phyloP scores from a whole-genome alignment of 1,284 basidiomycete species.

The Apiotrichum montevideense region DNA sequence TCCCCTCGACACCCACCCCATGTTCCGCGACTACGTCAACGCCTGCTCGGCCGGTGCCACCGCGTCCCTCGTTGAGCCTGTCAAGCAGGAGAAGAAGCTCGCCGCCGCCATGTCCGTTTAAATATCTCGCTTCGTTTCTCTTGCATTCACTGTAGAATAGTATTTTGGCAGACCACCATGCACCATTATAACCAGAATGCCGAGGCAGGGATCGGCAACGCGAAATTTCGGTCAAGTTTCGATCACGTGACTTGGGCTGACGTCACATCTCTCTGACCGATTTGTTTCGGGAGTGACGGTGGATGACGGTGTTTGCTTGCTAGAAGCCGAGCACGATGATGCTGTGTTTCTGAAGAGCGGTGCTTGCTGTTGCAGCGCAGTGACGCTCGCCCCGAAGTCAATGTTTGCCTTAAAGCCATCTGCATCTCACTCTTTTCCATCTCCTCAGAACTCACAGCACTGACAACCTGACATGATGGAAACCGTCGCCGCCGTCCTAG shows the following conservation, averaged over 20 bases:
- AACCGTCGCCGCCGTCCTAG: neutral
- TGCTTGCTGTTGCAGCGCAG: too few relatives aligned
- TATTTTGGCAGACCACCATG: neutral
- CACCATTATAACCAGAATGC: neutral
- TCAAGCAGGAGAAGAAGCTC: neutral
- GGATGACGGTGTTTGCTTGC: too few relatives aligned
- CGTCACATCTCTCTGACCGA: too few relatives aligned
- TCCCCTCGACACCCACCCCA: constrained; percentile 89
- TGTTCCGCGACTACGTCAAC: constrained; percentile 83
- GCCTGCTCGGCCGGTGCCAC: constrained; percentile 56
- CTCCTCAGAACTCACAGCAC: neutral
- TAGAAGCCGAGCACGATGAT: too few relatives aligned
- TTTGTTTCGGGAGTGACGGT: too few relatives aligned
- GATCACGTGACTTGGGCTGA: too few relatives aligned
- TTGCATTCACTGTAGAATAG: constrained; percentile 1
- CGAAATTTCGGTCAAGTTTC: too few relatives aligned
- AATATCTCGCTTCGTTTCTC: neutral
- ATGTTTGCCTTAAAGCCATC: too few relatives aligned
- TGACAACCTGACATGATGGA: neutral
- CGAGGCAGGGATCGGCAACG: too few relatives aligned
- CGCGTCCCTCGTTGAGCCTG: neutral
- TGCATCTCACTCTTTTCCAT: too few relatives aligned
- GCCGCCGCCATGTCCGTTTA: neutral
- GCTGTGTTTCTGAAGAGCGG: too few relatives aligned
- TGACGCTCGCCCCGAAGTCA: too few relatives aligned